Base-by-base conservation (phyloP, 1,284 basidiomycete species). In the Leccinum fallax region DNA sequence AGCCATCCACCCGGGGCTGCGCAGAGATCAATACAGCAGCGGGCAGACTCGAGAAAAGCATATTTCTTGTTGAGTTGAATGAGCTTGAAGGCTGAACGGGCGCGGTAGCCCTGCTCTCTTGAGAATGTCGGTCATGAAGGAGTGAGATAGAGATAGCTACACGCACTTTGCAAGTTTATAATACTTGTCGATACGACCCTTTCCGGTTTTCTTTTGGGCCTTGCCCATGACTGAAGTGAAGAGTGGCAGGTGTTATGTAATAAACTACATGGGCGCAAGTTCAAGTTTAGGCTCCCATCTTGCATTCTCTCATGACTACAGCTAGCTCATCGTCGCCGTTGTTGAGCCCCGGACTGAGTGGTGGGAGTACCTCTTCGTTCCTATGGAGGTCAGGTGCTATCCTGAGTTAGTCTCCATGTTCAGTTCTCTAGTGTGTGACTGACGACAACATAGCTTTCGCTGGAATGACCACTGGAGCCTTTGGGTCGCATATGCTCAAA, bases 11-110 rank as follows among this genome's bases (percentile, higher is more conserved):
- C 97, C 6, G 97, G 97, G 8, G 97, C 97, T 55, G 97, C 97
- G 80, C 97, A 99, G 57, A 99, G 83, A 85, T 99, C 97, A 75
- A 99, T 97, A 61, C 91, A 94, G 77, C 97, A 98, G 86, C 90
- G 85, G 34, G 97, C 91, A 56, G 86, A 84, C 73, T 97, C 94
- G 48, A 99, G 85, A 72, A 99, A 93, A 46, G 90, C 87, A 79
- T 93, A 99, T 80, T 98, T 98, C 76, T 98, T 97, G 84, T 99
- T 99, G 67, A 99, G 82, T 77, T 99, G 97, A 61, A 99, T 96
- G 62, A 99, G 87, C 81, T 99, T 99, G 90, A 99, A 99, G 4
- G 97, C 97, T 24, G 97, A 98, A 85, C 97, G 97, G 68, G 97
- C 97, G 66, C 97, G 93, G 77, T 97, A 99, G 64, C 97, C 97